A percentile compares a stretch with the other conserved stretches of the same genome.
Evolutionary conservation across 306 rosid species (phyloP).

Genomic region (Pterocarpus macrocarpus): DNA sequence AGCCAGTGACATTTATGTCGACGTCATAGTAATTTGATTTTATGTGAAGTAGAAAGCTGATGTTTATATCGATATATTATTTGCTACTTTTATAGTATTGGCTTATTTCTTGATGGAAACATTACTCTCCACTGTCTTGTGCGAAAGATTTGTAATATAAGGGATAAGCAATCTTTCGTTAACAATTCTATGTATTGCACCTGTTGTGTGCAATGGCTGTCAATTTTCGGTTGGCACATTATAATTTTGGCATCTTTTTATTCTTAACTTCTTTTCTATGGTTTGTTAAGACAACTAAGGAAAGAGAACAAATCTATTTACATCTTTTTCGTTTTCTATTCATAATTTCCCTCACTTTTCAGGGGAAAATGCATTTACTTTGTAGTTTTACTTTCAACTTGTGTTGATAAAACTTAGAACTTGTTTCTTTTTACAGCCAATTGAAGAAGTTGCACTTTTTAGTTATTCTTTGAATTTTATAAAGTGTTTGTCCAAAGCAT

Average conservation of each 20-base stretch:
- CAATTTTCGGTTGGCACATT: constrained; percentile 55
- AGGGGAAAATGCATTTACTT: constrained; percentile 22
- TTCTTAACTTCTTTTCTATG: constrained; percentile 29
- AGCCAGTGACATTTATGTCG: constrained; percentile 14
- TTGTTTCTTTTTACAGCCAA: not conserved
- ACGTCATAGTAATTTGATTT: constrained; percentile 5
- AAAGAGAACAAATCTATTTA: constrained; percentile 28
- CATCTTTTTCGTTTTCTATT: constrained; percentile 32
- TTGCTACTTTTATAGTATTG: constrained; percentile 20
- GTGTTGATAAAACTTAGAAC: not conserved
- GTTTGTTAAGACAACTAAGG: constrained; percentile 36
- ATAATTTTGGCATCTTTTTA: constrained; percentile 27
- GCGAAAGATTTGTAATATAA: constrained; percentile 26
- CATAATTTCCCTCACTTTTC: not conserved
- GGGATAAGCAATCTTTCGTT: constrained; percentile 39
- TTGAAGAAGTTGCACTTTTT: too few species aligned
- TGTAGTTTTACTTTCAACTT: constrained; percentile 38
- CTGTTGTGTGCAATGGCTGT: constrained; percentile 30
- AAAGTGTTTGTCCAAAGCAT: too few species aligned
- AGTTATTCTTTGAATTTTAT: not conserved
- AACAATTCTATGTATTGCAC: constrained; percentile 46
- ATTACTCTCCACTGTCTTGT: constrained; percentile 32
- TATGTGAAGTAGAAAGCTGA: constrained; percentile 18
- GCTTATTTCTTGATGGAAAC: constrained; percentile 13
- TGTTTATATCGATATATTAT: not conserved